These are phyloP conservation scores for Poa pratensis DNA, from an alignment of 176 grass and related monocot genomes.

Conservation along the genomic window DNA sequence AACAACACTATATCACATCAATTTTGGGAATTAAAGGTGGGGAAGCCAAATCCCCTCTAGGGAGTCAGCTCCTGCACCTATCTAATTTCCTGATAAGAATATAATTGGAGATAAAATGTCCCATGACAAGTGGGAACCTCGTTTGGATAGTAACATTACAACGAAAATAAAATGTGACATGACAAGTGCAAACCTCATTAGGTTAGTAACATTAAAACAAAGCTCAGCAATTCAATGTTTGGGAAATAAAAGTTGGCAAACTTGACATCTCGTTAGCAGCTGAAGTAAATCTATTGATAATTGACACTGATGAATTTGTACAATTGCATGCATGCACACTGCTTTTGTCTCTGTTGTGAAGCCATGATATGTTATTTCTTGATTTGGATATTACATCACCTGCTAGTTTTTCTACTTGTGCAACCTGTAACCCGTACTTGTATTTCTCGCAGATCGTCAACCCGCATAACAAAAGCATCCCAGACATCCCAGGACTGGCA, in stretches of 20 bases:
- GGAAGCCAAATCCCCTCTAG: neutral
- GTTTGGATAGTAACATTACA: neutral
- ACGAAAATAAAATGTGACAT: neutral
- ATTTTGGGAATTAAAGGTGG: neutral
- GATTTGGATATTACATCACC: neutral
- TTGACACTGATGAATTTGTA: neutral
- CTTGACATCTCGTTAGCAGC: neutral
- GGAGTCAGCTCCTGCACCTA: neutral
- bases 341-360: neutral
- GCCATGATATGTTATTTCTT: neutral
- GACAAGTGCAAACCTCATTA: neutral
- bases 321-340: neutral
- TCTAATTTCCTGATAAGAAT: neutral
- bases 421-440: neutral
- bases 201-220: neutral
- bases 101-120: neutral
- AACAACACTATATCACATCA: neutral
- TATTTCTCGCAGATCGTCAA: slow-evolving; percentile 72
- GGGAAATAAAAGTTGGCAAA: neutral
- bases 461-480: slow-evolving; percentile 86
- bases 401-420: neutral
- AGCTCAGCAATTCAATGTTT: neutral
- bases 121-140: neutral
- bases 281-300: too few relatives aligned
- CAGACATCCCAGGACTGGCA: slow-evolving; percentile 89